Evolutionary conservation across 148 eudicot species (phyloP).

Genomic region (Pharnaceum exiguum): DNA sequence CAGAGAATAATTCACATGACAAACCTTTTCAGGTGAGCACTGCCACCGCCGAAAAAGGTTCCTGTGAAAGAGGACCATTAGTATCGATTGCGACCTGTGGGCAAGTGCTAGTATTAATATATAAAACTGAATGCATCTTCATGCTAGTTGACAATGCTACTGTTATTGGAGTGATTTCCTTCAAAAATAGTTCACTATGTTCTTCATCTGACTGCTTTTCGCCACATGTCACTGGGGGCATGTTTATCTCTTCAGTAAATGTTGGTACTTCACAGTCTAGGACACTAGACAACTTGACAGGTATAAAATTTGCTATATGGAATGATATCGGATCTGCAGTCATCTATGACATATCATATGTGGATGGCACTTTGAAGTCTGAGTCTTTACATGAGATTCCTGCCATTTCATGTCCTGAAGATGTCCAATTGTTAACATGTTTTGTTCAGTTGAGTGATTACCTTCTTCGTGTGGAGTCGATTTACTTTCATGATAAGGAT

Average conservation of each 20-base stretch:
- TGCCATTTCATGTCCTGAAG: conserved; percentile 38
- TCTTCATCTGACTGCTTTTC: conserved; percentile 24
- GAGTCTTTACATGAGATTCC: conserved; percentile 46
- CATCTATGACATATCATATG: conserved; percentile 54
- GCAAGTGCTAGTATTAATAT: conserved; percentile 56
- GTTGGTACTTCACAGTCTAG: conserved; percentile 12
- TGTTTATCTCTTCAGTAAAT: conserved; percentile 47
- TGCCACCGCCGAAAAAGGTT: conserved; percentile 23
- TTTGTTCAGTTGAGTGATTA: conserved; percentile 44
- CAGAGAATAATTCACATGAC: conserved; percentile 25
- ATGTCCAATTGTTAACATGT: conserved; percentile 32
- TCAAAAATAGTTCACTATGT: conserved; percentile 36
- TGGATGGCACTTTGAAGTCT: conserved; percentile 40
- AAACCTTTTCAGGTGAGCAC: conserved; percentile 27
- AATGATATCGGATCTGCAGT: conserved; percentile 56
- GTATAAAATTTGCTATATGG: conserved; percentile 58
- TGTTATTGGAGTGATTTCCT: conserved; percentile 59
- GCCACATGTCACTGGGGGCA: conserved; percentile 54
- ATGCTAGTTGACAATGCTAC: conserved; percentile 36
- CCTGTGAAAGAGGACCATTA: conserved; percentile 43
- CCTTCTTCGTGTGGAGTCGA: conserved; percentile 66
- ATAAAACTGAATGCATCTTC: conserved; percentile 56
- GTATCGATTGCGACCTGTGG: conserved; percentile 52
- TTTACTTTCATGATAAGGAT: conserved; percentile 49
- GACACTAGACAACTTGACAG: conserved; percentile 25